Conservation (phyloP, 768 basidiomycete species). For the Ramaria rubella region DNA sequence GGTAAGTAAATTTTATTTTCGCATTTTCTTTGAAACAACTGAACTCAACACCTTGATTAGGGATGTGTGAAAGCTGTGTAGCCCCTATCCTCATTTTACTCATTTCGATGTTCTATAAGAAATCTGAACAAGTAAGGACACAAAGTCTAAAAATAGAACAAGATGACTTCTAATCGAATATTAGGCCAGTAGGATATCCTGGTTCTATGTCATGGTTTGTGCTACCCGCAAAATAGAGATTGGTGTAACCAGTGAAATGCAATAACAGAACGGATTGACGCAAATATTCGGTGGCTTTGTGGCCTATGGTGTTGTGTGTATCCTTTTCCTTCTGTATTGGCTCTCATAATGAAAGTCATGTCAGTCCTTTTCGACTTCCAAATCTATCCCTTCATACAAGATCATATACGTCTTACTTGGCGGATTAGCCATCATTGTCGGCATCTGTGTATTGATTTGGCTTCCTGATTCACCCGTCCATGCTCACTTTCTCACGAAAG, state of each 20-base stretch:
- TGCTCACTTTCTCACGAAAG: constrained; percentile 21
- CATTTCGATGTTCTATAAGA: constrained; percentile 15
- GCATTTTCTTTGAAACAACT: no score
- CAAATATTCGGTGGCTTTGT: constrained; percentile 15
- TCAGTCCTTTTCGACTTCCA: constrained; percentile 12
- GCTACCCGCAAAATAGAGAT: background rate
- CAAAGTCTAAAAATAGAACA: background rate
- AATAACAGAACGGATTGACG: constrained; percentile 12
- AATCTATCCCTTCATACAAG: constrained; percentile 16
- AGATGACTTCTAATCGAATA: background rate
- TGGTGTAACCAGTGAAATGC: background rate
- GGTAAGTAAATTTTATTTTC: no score
- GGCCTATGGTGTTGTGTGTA: constrained; percentile 13
- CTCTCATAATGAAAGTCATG: background rate
- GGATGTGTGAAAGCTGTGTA: constrained; percentile 17
- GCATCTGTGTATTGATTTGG: constrained; percentile 15
- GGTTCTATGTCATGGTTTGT: constrained; percentile 17
- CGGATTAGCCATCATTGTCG: constrained; percentile 19
- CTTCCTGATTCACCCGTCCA: constrained; percentile 21
- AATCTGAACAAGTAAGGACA: constrained; percentile 15
- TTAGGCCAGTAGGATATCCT: constrained; percentile 14
- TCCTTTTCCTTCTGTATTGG: background rate
- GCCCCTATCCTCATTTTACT: constrained; percentile 17
- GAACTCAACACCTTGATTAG: no score
- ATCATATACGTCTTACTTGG: constrained; percentile 18